Conservation (phyloP, 495 filamentous ascomycete genomes). For the Hypoxylon lenormandii region DNA sequence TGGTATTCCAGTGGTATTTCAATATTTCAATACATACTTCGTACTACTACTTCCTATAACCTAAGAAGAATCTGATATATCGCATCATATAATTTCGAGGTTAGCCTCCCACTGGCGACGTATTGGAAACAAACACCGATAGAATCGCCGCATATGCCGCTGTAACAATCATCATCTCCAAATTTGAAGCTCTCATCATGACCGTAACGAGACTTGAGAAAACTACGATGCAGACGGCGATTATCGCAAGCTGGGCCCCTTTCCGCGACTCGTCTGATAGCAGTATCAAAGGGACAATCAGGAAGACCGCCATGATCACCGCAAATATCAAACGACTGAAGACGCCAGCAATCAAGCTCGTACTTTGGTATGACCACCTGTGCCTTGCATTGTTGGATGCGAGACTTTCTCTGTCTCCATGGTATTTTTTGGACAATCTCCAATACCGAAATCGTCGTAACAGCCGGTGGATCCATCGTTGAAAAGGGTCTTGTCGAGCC, state of each 20-base stretch:
- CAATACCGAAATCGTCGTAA: conserved; percentile 8
- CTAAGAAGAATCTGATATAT: background rate
- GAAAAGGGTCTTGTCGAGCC: conserved; percentile 4
- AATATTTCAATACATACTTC: too few relatives aligned
- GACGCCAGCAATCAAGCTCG: conserved; percentile 1
- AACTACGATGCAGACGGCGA: background rate
- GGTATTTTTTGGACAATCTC: background rate
- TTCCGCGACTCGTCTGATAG: background rate
- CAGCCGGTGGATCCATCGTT: conserved; percentile 8
- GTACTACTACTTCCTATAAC: too few relatives aligned
- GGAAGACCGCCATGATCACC: conserved; percentile 1
- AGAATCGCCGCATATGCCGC: conserved; percentile 51
- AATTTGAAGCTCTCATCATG: conserved; percentile 43
- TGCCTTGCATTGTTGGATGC: background rate
- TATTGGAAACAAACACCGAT: conserved; percentile 24
- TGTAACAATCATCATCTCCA: conserved; percentile 48
- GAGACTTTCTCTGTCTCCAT: background rate
- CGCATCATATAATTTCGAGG: background rate
- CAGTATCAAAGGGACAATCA: conserved; percentile 2
- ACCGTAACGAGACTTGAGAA: conserved; percentile 32
- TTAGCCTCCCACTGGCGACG: background rate
- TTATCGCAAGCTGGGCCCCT: background rate
- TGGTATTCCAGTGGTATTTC: too few relatives aligned
- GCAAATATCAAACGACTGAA: conserved; percentile 4
- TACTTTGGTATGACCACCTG: conserved; percentile 13